Evolutionary conservation across 2,329 filamentous ascomycete species (phyloP).

Genomic region (Didymella arachidicola): DNA sequence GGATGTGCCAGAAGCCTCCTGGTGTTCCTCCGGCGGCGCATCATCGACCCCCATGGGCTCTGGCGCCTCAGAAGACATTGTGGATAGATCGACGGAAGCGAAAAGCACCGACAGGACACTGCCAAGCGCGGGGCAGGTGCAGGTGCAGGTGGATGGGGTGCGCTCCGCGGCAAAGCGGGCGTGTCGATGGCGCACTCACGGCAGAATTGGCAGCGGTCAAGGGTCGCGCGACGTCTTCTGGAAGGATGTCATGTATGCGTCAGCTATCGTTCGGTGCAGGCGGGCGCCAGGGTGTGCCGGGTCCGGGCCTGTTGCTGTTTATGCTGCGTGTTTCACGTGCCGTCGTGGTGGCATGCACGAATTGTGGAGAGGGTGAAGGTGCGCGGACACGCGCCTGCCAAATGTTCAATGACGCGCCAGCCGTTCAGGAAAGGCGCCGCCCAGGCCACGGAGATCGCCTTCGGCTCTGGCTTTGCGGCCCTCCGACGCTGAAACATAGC

Average conservation of each 20-base stretch:
- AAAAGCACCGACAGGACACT: neutral
- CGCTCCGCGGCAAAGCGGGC: slow-evolving; percentile 32
- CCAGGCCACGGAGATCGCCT: slow-evolving; percentile 13
- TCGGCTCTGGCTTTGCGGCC: slow-evolving; percentile 4
- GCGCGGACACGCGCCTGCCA: slow-evolving; percentile 6
- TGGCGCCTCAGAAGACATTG: slow-evolving; percentile 26
- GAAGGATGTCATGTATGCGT: slow-evolving; percentile 34
- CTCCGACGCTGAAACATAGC: slow-evolving; percentile 37
- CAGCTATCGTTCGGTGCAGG: slow-evolving; percentile 27
- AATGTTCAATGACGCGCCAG: slow-evolving; percentile 27
- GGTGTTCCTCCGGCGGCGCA: slow-evolving; percentile 24
- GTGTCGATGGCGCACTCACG: slow-evolving; percentile 19
- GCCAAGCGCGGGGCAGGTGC: neutral
- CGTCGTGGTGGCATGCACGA: slow-evolving; percentile 6
- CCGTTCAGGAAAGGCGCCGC: slow-evolving; percentile 9
- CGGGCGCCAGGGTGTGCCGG: slow-evolving; percentile 13
- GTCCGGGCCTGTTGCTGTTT: slow-evolving; percentile 6
- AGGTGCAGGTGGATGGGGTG: neutral
- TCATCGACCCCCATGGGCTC: slow-evolving; percentile 23
- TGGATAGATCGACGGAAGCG: slow-evolving; percentile 1
- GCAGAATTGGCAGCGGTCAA: slow-evolving; percentile 27
- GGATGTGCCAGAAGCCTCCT: slow-evolving; percentile 27
- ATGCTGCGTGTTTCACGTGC: slow-evolving; percentile 37
- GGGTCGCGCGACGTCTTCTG: slow-evolving; percentile 36
- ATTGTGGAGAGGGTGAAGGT: slow-evolving; percentile 8